phyloP scores from a whole-genome alignment of 352 stramenopile genomes.

The Blastocystis sp. region DNA sequence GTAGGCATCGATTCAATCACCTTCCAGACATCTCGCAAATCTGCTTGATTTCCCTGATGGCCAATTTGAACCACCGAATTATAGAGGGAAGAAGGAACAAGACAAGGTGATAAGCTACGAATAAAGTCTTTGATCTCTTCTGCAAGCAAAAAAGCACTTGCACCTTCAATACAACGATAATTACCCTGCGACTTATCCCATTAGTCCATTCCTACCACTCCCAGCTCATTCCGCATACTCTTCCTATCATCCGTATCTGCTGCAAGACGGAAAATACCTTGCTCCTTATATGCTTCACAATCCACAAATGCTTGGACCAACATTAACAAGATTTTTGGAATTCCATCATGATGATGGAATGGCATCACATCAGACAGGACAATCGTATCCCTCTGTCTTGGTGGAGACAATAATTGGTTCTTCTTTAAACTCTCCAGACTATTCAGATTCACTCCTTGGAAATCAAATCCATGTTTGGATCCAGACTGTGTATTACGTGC shows the following conservation, averaged over 20 bases:
- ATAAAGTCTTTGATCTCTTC: conserved; percentile 33
- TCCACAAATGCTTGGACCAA: not conserved
- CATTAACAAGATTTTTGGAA: conserved; percentile 18
- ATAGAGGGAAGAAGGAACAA: not conserved
- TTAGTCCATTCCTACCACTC: not conserved
- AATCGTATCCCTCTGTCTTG: not conserved
- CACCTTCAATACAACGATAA: not conserved
- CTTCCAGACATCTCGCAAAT: conserved; percentile 5
- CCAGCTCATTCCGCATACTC: not conserved
- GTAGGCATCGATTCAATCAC: not conserved
- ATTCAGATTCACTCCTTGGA: not conserved
- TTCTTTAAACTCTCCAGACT: not conserved
- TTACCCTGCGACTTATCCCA: not conserved
- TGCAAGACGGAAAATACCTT: conserved; percentile 41
- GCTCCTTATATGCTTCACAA: not conserved
- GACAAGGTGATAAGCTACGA: not conserved
- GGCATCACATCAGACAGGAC: not conserved
- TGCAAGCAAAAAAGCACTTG: not conserved
- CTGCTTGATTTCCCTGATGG: not conserved
- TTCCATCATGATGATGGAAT: not conserved
- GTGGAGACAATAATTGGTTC: not conserved
- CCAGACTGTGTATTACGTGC: not conserved
- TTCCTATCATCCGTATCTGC: not conserved
- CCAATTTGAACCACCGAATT: not conserved
- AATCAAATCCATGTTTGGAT: not conserved